Evolutionary conservation across 129 eudicot genomes (phyloP), one percentile per base, ranked within the genome.

Genomic region (Smallanthus sonchifolius): DNA sequence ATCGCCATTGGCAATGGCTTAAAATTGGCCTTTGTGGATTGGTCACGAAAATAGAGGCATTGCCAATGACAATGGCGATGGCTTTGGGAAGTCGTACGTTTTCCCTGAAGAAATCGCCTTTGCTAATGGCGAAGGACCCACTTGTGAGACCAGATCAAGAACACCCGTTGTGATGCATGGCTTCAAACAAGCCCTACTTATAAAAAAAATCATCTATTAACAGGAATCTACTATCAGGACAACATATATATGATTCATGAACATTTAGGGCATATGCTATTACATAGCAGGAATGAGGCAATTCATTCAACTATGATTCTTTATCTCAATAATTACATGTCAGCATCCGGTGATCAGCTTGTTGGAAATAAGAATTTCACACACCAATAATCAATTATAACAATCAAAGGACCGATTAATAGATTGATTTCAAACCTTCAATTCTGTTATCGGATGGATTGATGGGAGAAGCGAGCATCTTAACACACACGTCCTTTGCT

Each of bases 381-480:
- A 72, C 65, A 72, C 10, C 34, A 60, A 24, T 19, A 40, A 43
- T 42, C 28, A 24, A 40, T 24, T 56, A 0, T 4, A 59, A 36
- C 17, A 67, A 56, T 6, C 15, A 45, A 69, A 10, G 3, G 7
- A 59, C n/a, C 20, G 57, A 77, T 45, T 16, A 70, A 7, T 14
- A 37, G 4, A 42, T 47, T 35, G 20, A 17, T 5, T 9, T n/a
- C 55, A 37, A 51, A 91, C 97, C 97, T 90, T 94, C 75, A 59
- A 94, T 94, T 80, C 96, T 76, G 66, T 94, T 94, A 62, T 94
- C 97, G 1, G 98, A 94, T 4, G 98, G 98, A 76, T 94, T 94
- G 42, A 94, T 94, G 5, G 98, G 97, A 77, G 97, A 81, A 44
- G 98, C 98, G 2, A 94, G 86, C 98, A 94, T 94, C 74, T 68